These are phyloP conservation scores for Dryadomyces quercus-mongolicae DNA, from an alignment of 2,329 filamentous ascomycete genomes.

Conservation along the genomic window DNA sequence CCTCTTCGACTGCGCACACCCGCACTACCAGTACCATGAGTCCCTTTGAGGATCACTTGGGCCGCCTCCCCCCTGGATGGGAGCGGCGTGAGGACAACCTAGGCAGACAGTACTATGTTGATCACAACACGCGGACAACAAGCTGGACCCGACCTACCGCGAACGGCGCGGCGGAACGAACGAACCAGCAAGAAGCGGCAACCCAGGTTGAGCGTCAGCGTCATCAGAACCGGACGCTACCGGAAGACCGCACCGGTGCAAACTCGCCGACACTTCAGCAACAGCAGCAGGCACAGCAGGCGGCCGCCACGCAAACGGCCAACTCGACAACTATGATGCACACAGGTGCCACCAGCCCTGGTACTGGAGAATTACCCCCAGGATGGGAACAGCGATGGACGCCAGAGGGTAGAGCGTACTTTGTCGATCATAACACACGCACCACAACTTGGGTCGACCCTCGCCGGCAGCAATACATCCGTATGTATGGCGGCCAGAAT, in stretches of 20 bases:
- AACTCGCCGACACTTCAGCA: conserved; percentile 71
- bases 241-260: conserved; percentile 87
- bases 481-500: conserved; percentile 89
- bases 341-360: conserved; percentile 86
- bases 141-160: conserved; percentile 88
- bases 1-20: conserved; percentile 21
- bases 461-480: conserved; percentile 91
- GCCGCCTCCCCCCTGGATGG: conserved; percentile 85
- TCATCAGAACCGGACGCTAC: conserved; percentile 90
- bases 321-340: conserved; percentile 79
- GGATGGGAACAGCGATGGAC: conserved; percentile 96
- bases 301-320: conserved; percentile 25
- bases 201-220: conserved; percentile 86
- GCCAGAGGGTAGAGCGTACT: conserved; percentile 88
- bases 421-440: conserved; percentile 95
- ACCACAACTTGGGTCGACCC: conserved; percentile 99
- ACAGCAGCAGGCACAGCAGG: conserved; percentile 32
- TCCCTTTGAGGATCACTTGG: conserved; percentile 93
- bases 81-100: conserved; percentile 91
- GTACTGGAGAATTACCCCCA: conserved; percentile 85
- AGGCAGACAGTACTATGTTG: conserved; percentile 93
- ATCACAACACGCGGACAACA: conserved; percentile 92
- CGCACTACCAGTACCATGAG: conserved; percentile 53
- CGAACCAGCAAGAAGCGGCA: conserved; percentile 66
- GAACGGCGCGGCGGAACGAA: conserved; percentile 65